These are phyloP conservation scores for Blastobotrys illinoisensis DNA, from an alignment of 1,139 yeast genomes.

Conservation along the genomic window DNA sequence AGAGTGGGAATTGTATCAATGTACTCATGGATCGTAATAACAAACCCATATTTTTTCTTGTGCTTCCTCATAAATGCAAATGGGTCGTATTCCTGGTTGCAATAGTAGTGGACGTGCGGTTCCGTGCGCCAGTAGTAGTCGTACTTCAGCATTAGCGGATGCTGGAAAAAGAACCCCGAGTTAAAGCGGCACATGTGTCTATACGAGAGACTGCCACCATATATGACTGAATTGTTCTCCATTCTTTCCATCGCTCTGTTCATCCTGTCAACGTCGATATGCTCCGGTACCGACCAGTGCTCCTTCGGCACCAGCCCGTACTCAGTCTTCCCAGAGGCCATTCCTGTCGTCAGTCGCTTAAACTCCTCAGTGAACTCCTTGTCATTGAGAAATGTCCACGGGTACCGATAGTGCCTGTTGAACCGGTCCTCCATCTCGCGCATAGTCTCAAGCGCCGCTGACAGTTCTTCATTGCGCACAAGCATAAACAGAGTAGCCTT, in stretches of 20 bases:
- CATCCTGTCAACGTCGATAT: slow-evolving; percentile 40
- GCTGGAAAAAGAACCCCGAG: slow-evolving; percentile 76
- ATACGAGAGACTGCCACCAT: slow-evolving; percentile 74
- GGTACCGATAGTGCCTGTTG: slow-evolving; percentile 50
- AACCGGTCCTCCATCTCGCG: slow-evolving; percentile 58
- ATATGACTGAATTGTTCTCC: slow-evolving; percentile 57
- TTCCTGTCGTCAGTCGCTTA: slow-evolving; percentile 55
- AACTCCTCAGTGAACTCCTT: slow-evolving; percentile 69
- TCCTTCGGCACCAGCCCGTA: slow-evolving; percentile 61
- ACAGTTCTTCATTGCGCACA: slow-evolving; percentile 62
- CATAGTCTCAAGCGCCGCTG: slow-evolving; percentile 59
- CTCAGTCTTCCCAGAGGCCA: slow-evolving; percentile 78
- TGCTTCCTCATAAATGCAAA: slow-evolving; percentile 69
- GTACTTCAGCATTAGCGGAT: slow-evolving; percentile 56
- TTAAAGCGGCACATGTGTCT: slow-evolving; percentile 81
- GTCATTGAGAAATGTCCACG: slow-evolving; percentile 88
- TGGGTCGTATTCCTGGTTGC: slow-evolving; percentile 72
- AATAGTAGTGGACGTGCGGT: slow-evolving; percentile 79
- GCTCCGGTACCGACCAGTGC: slow-evolving; percentile 64
- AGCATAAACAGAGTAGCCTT: slow-evolving; percentile 69
- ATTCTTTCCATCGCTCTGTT: slow-evolving; percentile 49
- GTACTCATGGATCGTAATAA: slow-evolving; percentile 70
- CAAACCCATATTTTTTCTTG: slow-evolving; percentile 80
- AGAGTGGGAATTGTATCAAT: slow-evolving; percentile 79
- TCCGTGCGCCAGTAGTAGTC: slow-evolving; percentile 94